Base-by-base conservation (phyloP, 2,329 filamentous ascomycete species). In the Cadophora sp. region DNA sequence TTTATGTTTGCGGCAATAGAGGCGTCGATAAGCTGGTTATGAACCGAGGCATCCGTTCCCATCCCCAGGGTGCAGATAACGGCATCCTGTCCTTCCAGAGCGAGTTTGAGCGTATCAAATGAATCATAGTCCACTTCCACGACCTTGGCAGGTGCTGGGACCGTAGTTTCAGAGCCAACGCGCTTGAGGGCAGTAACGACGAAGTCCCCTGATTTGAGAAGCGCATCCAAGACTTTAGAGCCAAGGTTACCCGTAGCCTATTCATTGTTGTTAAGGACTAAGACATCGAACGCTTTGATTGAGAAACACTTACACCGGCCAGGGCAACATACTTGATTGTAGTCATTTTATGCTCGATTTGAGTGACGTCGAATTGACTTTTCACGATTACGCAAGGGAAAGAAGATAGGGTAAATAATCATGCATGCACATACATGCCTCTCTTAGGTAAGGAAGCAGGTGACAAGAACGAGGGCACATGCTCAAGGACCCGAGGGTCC, bases 21-120 rank as follows among this genome's bases (percentile, higher is more conserved):
- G 1, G 87, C 88, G 58, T 90, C 84, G 59, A 89, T 82, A 64
- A 90, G 74, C 43, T 22, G 43, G 43, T 48, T 48, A 48, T 48
- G 43, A 22, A 80, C 77, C n/a, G 78, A 77, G 75, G 90, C 87
- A 6, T 79, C 79, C 1, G 73, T 74, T 12, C 69, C 62, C 3
- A 29, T 59, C 29, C 72, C 76, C 31, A 90, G 79, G 0, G 83
- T 79, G 5, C 83, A 84, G 62, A 91, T 75, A 6, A 89, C 81
- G 0, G 85, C 88, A 75, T 91, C 88, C 69, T 89, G 84, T 50
- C 84, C 85, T 59, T 81, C 72, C 59, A 91, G 81, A 2, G 84
- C 85, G 0, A 76, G 50, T 1, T 78, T 80, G 11, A 87, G 78
- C 46, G 82, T 81, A 0, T 76, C 58, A 1, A 80, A 73, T 3